Evolutionary conservation across 2,329 filamentous ascomycete species (phyloP), one percentile per base, ranked within the genome.

Genomic region (Penicillium sp.): DNA sequence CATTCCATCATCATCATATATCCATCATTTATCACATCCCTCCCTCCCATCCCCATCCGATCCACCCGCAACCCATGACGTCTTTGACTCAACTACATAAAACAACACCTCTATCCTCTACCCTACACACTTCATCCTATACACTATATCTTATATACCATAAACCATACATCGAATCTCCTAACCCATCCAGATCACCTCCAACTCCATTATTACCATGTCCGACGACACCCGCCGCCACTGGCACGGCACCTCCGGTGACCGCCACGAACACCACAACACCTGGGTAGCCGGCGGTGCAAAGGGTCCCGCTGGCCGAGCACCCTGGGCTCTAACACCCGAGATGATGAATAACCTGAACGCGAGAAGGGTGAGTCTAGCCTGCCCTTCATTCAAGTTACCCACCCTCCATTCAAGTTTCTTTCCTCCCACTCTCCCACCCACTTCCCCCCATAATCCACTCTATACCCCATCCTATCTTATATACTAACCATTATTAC

Each of bases 181-280:
- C n/a, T n/a, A n/a, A n/a, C n/a, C n/a, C n/a, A n/a, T 21, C 36
- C 16, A 21, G 11, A 13, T 21, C 13, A 21, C n/a, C 18, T 40
- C 5, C 14, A 8, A 28, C 24, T 28, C 5, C 10, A 28, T 5
- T 28, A 28, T 28, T 28, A 63, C 52, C 8, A 68, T 63, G 63
- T 55, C 55, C 47, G 60, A 69, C 46, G 52, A 67, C 37, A 47
- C 65, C 29, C 60, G 62, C 21, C 70, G 70, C 40, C 64, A 74
- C 60, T 74, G 71, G 71, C 69, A 73, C 55, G 72, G 71, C 44
- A 53, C 3, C 13, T 13, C 65, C 28, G 72, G 71, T 28, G 56
- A 72, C 43, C 69, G 72, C 48, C 54, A 74, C 54, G 68, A 74
- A 42, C 72, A 73, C 45, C 63, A 58, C 34, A 74, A 72, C 46